These are phyloP conservation scores for Capsella rubella DNA, from an alignment of 441 rosid species.

Conservation along the genomic window DNA sequence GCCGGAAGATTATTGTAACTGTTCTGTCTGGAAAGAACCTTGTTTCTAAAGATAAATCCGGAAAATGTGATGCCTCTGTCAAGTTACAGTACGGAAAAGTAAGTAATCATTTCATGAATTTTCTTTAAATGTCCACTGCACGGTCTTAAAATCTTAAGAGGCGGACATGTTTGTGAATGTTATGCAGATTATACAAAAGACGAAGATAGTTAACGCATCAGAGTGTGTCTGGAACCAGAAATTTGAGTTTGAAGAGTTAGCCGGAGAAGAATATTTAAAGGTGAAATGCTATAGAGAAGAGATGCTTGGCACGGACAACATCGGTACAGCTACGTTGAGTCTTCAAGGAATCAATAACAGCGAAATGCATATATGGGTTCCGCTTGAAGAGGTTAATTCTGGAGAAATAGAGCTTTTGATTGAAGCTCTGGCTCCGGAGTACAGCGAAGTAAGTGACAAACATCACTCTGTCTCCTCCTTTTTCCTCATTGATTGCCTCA, in stretches of 20 bases:
- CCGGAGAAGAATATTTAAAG: slow-evolving; percentile 78
- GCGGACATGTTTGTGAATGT: neutral
- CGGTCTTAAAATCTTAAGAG: neutral
- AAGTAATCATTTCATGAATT: slow-evolving; percentile 19
- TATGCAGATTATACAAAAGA: slow-evolving; percentile 68
- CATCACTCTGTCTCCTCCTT: slow-evolving; percentile 50
- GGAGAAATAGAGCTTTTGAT: slow-evolving; percentile 92
- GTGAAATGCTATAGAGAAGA: slow-evolving; percentile 84
- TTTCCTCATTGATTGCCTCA: slow-evolving; percentile 14
- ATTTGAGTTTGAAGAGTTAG: slow-evolving; percentile 88
- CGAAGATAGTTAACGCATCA: slow-evolving; percentile 60
- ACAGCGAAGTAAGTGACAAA: slow-evolving; percentile 54
- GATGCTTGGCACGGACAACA: slow-evolving; percentile 77
- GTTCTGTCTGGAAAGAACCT: slow-evolving; percentile 78
- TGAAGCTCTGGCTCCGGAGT: slow-evolving; percentile 66
- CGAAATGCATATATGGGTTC: slow-evolving; percentile 76
- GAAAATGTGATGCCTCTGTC: slow-evolving; percentile 75
- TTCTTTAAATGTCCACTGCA: neutral
- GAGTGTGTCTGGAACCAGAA: slow-evolving; percentile 75
- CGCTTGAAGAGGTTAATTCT: slow-evolving; percentile 87
- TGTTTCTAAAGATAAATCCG: slow-evolving; percentile 60
- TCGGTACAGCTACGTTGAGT: slow-evolving; percentile 86
- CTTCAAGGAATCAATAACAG: slow-evolving; percentile 87
- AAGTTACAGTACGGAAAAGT: slow-evolving; percentile 97
- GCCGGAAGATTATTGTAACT: slow-evolving; percentile 69